phyloP scores from a whole-genome alignment of 495 filamentous ascomycete species.

The Talaromyces wortmannii region DNA sequence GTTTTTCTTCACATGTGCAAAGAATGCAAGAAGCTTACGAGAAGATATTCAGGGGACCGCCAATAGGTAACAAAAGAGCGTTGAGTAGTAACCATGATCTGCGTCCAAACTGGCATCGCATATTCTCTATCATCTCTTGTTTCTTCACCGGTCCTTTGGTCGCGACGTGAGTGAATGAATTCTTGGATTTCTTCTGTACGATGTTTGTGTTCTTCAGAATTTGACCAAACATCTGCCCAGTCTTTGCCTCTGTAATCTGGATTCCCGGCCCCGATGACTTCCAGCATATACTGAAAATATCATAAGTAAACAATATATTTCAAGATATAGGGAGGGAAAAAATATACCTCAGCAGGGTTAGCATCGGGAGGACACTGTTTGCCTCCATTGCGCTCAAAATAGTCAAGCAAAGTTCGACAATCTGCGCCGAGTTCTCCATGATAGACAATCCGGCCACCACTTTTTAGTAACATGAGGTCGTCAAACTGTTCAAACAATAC shows the following conservation, averaged over 20 bases:
- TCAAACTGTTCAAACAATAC: constrained; percentile 73
- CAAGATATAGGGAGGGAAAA: too few relatives aligned
- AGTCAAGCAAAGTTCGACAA: constrained; percentile 48
- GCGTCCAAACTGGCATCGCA: constrained; percentile 50
- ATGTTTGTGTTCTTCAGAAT: constrained; percentile 33
- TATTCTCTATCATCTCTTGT: constrained; percentile 46
- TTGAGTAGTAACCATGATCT: constrained; percentile 40
- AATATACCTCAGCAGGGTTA: constrained; percentile 54
- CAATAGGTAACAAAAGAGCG: constrained; percentile 54
- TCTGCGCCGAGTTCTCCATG: constrained; percentile 56
- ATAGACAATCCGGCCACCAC: constrained; percentile 65
- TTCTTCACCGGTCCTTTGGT: constrained; percentile 18
- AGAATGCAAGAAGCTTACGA: constrained; percentile 21
- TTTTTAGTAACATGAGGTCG: constrained; percentile 59
- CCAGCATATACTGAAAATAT: constrained; percentile 50
- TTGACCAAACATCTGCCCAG: constrained; percentile 54
- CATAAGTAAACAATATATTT: not conserved
- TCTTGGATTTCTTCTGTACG: constrained; percentile 40
- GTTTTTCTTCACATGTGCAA: not conserved
- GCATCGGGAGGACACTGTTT: constrained; percentile 45
- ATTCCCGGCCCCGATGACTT: constrained; percentile 58
- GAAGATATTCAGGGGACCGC: constrained; percentile 51
- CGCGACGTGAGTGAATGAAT: constrained; percentile 30
- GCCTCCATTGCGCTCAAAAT: constrained; percentile 58
- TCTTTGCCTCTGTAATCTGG: constrained; percentile 55